Conservation (phyloP, 1,139 yeast species). For the Spencermartinsiella ligniputridi region DNA sequence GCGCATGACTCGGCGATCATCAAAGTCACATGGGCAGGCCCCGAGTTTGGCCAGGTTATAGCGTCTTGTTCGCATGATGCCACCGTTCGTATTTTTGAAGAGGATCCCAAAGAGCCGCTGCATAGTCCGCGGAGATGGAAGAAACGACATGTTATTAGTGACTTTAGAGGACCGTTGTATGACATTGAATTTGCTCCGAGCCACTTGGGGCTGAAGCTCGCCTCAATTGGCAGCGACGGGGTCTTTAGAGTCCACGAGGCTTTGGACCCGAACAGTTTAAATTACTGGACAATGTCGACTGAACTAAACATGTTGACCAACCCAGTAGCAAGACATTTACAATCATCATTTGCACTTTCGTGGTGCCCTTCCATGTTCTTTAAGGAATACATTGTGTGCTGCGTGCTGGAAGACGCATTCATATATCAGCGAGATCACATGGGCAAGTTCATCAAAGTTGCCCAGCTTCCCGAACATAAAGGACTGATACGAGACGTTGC, state of each 20-base stretch:
- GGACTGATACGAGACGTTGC: conserved; percentile 85
- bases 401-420: conserved; percentile 84
- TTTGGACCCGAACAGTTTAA: conserved; percentile 77
- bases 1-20: conserved; percentile 91
- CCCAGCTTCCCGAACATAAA: conserved; percentile 63
- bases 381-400: conserved; percentile 74
- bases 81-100: conserved; percentile 88
- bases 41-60: conserved; percentile 81
- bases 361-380: conserved; percentile 94
- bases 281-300: conserved; percentile 73
- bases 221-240: conserved; percentile 90
- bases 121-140: conserved; percentile 82
- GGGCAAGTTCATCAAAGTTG: conserved; percentile 40
- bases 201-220: conserved; percentile 76
- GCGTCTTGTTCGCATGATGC: conserved; percentile 90
- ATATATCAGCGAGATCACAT: conserved; percentile 56
- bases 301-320: conserved; percentile 56
- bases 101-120: conserved; percentile 69
- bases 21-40: conserved; percentile 87
- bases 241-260: conserved; percentile 83
- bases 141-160: conserved; percentile 68
- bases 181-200: conserved; percentile 88
- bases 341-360: conserved; percentile 78
- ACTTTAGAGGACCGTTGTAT: conserved; percentile 83
- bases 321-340: conserved; percentile 79